Conservation (phyloP, 192 early-diverging fungal genomes). For the Podila horticola region DNA sequence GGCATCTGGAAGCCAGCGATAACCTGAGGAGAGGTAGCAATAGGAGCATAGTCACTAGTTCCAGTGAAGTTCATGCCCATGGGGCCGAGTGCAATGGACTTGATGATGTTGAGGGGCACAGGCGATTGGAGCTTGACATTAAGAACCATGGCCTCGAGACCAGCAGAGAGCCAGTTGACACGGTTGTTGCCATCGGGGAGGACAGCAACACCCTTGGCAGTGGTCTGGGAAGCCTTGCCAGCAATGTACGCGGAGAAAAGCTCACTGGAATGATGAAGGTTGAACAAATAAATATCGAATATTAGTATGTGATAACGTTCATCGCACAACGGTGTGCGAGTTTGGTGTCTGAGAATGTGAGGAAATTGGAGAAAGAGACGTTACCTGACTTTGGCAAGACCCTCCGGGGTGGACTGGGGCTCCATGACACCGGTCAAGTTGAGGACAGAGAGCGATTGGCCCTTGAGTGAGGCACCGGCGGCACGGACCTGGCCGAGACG, state of each 20-base stretch:
- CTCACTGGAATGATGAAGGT: slow-evolving; percentile 1
- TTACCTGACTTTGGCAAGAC: slow-evolving; percentile 58
- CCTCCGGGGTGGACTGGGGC: slow-evolving; percentile 59
- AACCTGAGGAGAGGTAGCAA: slow-evolving; percentile 40
- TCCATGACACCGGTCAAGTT: slow-evolving; percentile 61
- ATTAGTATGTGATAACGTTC: background rate
- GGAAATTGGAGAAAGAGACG: background rate
- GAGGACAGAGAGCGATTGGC: slow-evolving; percentile 38
- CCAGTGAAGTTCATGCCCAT: slow-evolving; percentile 56
- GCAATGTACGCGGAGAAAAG: slow-evolving; percentile 65
- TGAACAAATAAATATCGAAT: background rate
- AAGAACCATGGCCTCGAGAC: slow-evolving; percentile 61
- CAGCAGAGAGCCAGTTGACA: slow-evolving; percentile 61
- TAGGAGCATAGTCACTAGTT: slow-evolving; percentile 51
- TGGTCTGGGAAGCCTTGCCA: slow-evolving; percentile 56
- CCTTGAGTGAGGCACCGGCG: slow-evolving; percentile 57
- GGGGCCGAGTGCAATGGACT: slow-evolving; percentile 52
- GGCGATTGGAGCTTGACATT: slow-evolving; percentile 55
- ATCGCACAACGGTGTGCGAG: background rate
- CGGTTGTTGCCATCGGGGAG: slow-evolving; percentile 58
- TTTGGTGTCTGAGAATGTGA: no score
- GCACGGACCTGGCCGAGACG: slow-evolving; percentile 58
- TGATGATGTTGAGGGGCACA: slow-evolving; percentile 52
- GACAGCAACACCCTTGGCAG: slow-evolving; percentile 61
- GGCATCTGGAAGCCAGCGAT: slow-evolving; percentile 59